Conservation (phyloP, 164 flowering plant genomes). For the Vitis rotundifolia region DNA sequence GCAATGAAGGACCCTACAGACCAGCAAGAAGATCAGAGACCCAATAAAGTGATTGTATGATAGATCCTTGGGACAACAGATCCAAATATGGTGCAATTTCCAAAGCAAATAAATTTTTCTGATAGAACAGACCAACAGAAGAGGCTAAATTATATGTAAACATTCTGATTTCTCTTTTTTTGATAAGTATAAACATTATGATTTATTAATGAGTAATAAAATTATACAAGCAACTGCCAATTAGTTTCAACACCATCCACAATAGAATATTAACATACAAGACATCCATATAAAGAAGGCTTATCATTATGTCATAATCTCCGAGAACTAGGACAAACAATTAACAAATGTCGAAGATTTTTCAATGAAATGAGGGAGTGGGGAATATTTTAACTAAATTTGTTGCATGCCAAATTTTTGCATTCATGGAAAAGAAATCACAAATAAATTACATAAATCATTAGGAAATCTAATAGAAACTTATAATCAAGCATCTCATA, state of each 20-base stretch:
- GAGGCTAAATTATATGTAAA: too few relatives aligned
- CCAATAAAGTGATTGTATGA: slow-evolving; percentile 71
- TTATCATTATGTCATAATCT: too few relatives aligned
- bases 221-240: too few relatives aligned
- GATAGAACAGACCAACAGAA: too few relatives aligned
- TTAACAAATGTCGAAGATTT: slow-evolving; percentile 67
- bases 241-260: too few relatives aligned
- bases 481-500: slow-evolving; percentile 42
- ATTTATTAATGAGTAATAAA: too few relatives aligned
- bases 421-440: slow-evolving; percentile 5
- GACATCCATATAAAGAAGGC: too few relatives aligned
- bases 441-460: not conserved
- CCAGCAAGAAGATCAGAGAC: slow-evolving; percentile 66
- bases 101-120: too few relatives aligned
- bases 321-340: slow-evolving; percentile 7
- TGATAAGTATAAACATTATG: too few relatives aligned
- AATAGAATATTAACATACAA: too few relatives aligned
- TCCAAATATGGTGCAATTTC: not conserved
- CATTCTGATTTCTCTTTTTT: too few relatives aligned
- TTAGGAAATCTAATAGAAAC: not conserved
- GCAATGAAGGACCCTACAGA: slow-evolving; percentile 45
- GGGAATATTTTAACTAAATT: slow-evolving; percentile 62
- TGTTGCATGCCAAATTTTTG: slow-evolving; percentile 80
- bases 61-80: slow-evolving; percentile 59
- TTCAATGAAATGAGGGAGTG: slow-evolving; percentile 45